A percentile compares a stretch with the other conserved stretches of the same genome.
phyloP scores from a whole-genome alignment of 2,329 filamentous ascomycete genomes.

The Alternaria gansuensis region DNA sequence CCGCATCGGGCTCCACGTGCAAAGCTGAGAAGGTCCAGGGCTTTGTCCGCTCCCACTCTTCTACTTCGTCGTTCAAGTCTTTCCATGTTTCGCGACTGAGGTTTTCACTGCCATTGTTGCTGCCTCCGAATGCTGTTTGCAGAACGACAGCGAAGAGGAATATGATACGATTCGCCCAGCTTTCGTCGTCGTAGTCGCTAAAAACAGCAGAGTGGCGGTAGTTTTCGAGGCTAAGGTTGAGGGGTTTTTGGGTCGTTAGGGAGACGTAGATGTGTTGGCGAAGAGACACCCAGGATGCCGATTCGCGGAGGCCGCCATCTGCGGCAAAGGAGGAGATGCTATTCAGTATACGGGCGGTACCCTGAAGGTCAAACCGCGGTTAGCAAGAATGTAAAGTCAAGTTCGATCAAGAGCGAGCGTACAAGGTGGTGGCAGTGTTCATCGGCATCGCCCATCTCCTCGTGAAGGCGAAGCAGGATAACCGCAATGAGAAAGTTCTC shows the following conservation, averaged over 20 bases:
- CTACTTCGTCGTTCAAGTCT: conserved; percentile 40
- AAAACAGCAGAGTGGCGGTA: conserved; percentile 44
- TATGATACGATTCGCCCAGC: conserved; percentile 47
- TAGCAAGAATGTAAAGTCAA: not conserved
- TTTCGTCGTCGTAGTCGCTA: conserved; percentile 42
- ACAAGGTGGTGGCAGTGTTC: conserved; percentile 53
- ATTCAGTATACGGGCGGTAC: conserved; percentile 53
- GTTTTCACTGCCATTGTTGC: conserved; percentile 24
- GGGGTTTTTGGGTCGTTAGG: conserved; percentile 47
- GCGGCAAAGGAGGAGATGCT: conserved; percentile 51
- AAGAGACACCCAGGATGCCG: conserved; percentile 54
- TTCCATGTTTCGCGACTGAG: conserved; percentile 42
- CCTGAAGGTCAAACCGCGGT: not conserved
- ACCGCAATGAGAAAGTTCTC: conserved; percentile 60
- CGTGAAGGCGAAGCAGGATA: conserved; percentile 60
- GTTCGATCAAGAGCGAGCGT: not conserved
- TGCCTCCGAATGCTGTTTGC: conserved; percentile 37
- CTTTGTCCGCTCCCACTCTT: conserved; percentile 46
- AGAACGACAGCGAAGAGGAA: conserved; percentile 45
- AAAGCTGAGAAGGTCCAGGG: conserved; percentile 44
- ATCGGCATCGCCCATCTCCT: conserved; percentile 57
- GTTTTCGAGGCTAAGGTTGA: conserved; percentile 45
- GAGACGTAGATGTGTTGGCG: conserved; percentile 55
- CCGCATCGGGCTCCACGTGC: conserved; percentile 33
- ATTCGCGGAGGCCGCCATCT: conserved; percentile 54